Conservation (phyloP, 1,284 basidiomycete genomes). For the Polyporus tsugae region DNA sequence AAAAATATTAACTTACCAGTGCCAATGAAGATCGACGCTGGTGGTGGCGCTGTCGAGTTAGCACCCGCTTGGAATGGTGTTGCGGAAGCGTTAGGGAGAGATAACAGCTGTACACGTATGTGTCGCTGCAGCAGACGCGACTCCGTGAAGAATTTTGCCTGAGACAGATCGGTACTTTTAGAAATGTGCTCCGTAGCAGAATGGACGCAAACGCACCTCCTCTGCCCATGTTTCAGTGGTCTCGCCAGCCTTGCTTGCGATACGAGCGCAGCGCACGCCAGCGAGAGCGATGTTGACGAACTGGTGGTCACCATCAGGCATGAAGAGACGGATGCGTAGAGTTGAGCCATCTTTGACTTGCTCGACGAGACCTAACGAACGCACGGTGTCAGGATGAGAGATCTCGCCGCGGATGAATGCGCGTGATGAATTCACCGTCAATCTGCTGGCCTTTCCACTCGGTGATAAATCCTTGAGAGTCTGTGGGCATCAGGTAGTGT, state of each 20-base stretch:
- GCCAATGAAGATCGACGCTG: slow-evolving; percentile 91
- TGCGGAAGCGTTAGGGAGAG: slow-evolving; percentile 84
- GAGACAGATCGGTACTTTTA: slow-evolving; percentile 21
- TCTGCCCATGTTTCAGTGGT: slow-evolving; percentile 84
- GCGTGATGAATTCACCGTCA: slow-evolving; percentile 68
- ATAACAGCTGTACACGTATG: slow-evolving; percentile 89
- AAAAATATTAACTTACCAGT: slow-evolving; percentile 57
- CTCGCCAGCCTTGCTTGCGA: slow-evolving; percentile 78
- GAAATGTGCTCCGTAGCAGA: slow-evolving; percentile 32
- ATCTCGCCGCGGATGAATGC: neutral
- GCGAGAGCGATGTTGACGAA: slow-evolving; percentile 86
- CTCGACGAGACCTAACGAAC: slow-evolving; percentile 84
- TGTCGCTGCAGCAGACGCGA: slow-evolving; percentile 89
- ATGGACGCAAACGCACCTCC: slow-evolving; percentile 64
- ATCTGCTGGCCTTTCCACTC: slow-evolving; percentile 92
- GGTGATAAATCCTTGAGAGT: slow-evolving; percentile 88
- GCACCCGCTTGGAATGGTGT: slow-evolving; percentile 82
- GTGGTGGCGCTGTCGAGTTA: slow-evolving; percentile 62
- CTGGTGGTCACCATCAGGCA: slow-evolving; percentile 91
- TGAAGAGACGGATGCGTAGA: slow-evolving; percentile 86
- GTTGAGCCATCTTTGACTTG: slow-evolving; percentile 95
- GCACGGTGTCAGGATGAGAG: slow-evolving; percentile 7
- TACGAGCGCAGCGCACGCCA: slow-evolving; percentile 85
- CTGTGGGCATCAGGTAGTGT: slow-evolving; percentile 89
- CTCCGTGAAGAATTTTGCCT: slow-evolving; percentile 97